phyloP scores from a whole-genome alignment of 108 stramenopile genomes.

The Cyclotella choctawhatcheeana region DNA sequence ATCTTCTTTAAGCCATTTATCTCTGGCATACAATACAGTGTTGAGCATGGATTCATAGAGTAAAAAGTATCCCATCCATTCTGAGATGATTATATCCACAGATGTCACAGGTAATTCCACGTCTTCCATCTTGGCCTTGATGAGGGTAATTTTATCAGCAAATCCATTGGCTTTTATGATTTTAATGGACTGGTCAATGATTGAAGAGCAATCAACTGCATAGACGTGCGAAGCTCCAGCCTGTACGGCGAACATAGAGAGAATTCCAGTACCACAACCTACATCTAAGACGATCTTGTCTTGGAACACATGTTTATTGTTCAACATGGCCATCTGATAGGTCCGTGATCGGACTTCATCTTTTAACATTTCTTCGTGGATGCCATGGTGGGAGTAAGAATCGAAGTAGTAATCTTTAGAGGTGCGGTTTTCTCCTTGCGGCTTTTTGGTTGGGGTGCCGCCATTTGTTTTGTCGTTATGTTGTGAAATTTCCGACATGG shows the following conservation, averaged over 20 bases:
- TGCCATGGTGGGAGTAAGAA: slow-evolving; percentile 95
- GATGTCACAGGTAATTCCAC: slow-evolving; percentile 79
- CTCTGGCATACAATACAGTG: slow-evolving; percentile 91
- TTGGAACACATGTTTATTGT: slow-evolving; percentile 81
- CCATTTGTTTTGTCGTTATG: too few species aligned
- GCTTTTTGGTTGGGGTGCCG: background rate
- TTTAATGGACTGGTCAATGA: slow-evolving; percentile 80
- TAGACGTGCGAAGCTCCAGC: slow-evolving; percentile 95
- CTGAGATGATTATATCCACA: slow-evolving; percentile 97
- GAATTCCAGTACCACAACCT: slow-evolving; percentile 94
- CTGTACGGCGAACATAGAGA: slow-evolving; percentile 91
- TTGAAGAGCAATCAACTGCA: slow-evolving; percentile 92
- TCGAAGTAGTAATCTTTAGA: slow-evolving; percentile 94
- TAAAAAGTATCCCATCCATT: slow-evolving; percentile 99
- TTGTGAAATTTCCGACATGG: background rate
- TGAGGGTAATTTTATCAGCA: slow-evolving; percentile 80
- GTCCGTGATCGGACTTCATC: slow-evolving; percentile 92
- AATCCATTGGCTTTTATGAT: slow-evolving; percentile 88
- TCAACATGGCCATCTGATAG: slow-evolving; percentile 87
- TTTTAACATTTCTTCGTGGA: slow-evolving; percentile 98
- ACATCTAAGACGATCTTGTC: slow-evolving; percentile 95
- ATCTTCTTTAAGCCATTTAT: slow-evolving; percentile 84
- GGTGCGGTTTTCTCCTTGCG: slow-evolving; percentile 30
- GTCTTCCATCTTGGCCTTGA: slow-evolving; percentile 93
- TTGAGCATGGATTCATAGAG: slow-evolving; percentile 98